Base-by-base conservation (phyloP, 441 rosid genomes). In the Populus hybrid region DNA sequence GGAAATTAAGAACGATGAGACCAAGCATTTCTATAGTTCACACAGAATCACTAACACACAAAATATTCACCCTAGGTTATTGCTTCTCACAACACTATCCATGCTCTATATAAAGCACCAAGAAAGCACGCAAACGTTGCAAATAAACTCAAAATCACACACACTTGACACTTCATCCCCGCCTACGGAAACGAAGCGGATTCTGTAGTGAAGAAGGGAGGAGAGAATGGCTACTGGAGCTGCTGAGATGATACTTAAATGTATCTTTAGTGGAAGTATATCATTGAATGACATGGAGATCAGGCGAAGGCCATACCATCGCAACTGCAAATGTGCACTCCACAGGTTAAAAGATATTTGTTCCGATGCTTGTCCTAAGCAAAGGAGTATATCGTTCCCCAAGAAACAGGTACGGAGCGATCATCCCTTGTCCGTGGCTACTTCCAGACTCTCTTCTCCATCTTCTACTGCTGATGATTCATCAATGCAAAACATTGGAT, bases 181-280 rank as follows among this genome's bases (percentile, higher is more conserved):
- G 8, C 64, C 64, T 59, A 8, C 26, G n/a, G 64, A 21, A 21
- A 59, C 26, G 1, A 59, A n/a, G 26, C 26, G 26, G 42, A 59
- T 8, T n/a, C 64, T n/a, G 26, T 9, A 3, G 26, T 59, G 64
- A 59, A 73, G 75, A 9, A 16, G 3, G 68, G n/a, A 12, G 36
- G 11, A 56, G 68, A 33, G 26, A 74, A 78, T 81, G 88, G 81
- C 78, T 71, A 66, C 66, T 72, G 68, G 76, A 45, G 82, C 76
- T 73, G 81, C 79, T 2, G 83, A 61, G 61, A 42, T 74, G 75
- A 65, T 82, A 56, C 24, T 56, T n/a, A 2, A 20, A 56, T 7
- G 63, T 56, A 56, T 56, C 64, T 56, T 20, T 56, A 56, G 23
- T 20, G 4, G 64, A 56, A 56, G 64, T 50, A 20, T 56, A 0